phyloP scores from a whole-genome alignment of 2,329 filamentous ascomycete genomes.

The Phaeosphaeriaceae sp. region DNA sequence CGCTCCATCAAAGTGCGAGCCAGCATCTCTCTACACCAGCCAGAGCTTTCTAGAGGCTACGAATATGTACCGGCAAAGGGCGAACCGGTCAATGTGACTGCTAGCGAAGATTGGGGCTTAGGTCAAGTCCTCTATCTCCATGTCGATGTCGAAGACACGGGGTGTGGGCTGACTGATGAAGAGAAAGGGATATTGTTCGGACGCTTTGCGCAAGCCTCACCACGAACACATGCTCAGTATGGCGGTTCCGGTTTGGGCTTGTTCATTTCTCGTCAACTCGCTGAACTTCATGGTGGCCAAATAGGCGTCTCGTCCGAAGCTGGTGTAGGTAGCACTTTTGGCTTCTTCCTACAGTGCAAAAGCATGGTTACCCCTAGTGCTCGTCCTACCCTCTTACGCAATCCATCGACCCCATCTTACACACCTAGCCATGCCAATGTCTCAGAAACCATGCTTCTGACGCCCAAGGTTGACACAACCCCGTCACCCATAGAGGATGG shows the following conservation, averaged over 20 bases:
- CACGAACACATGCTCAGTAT: slow-evolving; percentile 44
- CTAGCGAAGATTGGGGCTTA: slow-evolving; percentile 35
- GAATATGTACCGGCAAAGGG: slow-evolving; percentile 36
- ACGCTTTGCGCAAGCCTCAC: slow-evolving; percentile 42
- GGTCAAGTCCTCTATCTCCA: slow-evolving; percentile 36
- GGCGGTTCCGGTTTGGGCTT: slow-evolving; percentile 46
- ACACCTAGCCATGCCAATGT: slow-evolving; percentile 11
- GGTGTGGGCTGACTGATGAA: slow-evolving; percentile 37
- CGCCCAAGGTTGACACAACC: not conserved
- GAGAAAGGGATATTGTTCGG: slow-evolving; percentile 42
- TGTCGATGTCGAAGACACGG: slow-evolving; percentile 42
- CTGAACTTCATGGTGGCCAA: slow-evolving; percentile 45
- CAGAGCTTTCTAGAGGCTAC: slow-evolving; percentile 24
- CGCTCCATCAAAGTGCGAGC: slow-evolving; percentile 49
- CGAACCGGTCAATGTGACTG: slow-evolving; percentile 18
- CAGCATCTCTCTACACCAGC: slow-evolving; percentile 44
- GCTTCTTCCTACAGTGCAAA: slow-evolving; percentile 42
- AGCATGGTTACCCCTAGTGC: slow-evolving; percentile 14
- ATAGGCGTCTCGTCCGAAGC: slow-evolving; percentile 42
- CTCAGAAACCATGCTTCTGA: not conserved
- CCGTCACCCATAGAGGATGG: not conserved
- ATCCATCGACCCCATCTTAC: slow-evolving; percentile 2
- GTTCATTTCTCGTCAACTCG: slow-evolving; percentile 45
- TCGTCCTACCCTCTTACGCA: slow-evolving; percentile 4
- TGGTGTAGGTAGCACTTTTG: slow-evolving; percentile 41